Conservation (phyloP, 129 eudicot genomes). For the Flaveria ramosissima region DNA sequence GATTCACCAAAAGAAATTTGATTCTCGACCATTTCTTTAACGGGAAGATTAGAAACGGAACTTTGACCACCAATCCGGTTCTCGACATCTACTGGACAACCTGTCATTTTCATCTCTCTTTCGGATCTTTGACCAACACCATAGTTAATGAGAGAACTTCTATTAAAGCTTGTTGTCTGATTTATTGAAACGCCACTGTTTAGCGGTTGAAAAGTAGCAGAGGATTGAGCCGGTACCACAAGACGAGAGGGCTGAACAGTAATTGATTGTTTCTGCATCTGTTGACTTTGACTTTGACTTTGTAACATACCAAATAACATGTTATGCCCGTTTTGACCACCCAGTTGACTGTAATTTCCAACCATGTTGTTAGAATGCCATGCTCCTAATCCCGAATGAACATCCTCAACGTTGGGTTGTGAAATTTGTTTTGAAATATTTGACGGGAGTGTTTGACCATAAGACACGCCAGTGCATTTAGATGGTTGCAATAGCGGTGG, state of each 20-base stretch:
- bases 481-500: slow-evolving; percentile 54
- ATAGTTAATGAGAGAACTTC: slow-evolving; percentile 43
- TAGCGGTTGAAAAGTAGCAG: slow-evolving; percentile 43
- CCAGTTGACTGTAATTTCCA: slow-evolving; percentile 41
- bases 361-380: slow-evolving; percentile 50
- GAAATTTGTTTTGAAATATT: slow-evolving; percentile 46
- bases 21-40: slow-evolving; percentile 19
- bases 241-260: slow-evolving; percentile 79
- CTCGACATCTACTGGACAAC: slow-evolving; percentile 32
- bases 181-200: slow-evolving; percentile 43
- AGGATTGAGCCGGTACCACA: slow-evolving; percentile 57
- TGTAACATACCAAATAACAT: slow-evolving; percentile 45
- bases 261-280: slow-evolving; percentile 48
- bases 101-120: slow-evolving; percentile 33
- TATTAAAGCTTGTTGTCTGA: slow-evolving; percentile 40
- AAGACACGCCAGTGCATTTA: slow-evolving; percentile 46
- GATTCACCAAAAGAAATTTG: slow-evolving; percentile 49
- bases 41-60: slow-evolving; percentile 29
- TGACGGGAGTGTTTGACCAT: slow-evolving; percentile 57
- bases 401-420: slow-evolving; percentile 45
- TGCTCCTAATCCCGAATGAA: slow-evolving; percentile 43
- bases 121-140: slow-evolving; percentile 39
- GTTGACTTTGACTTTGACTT: slow-evolving; percentile 46
- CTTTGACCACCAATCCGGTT: slow-evolving; percentile 25
- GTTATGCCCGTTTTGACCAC: slow-evolving; percentile 43